phyloP scores from a whole-genome alignment of 495 filamentous ascomycete genomes.

The Friedmanniomyces simplex region DNA sequence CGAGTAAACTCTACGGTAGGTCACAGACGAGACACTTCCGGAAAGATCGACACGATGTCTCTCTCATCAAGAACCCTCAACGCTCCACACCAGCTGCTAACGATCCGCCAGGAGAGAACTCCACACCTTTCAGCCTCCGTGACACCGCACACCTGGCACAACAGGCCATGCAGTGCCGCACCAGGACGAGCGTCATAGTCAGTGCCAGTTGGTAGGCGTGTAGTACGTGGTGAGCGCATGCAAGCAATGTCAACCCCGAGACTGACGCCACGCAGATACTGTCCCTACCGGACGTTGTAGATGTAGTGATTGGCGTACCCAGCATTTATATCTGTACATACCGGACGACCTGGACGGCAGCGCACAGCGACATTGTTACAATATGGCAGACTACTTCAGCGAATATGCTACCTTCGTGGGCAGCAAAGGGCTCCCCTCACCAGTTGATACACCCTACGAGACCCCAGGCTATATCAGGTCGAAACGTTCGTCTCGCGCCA shows the following conservation, averaged over 20 bases:
- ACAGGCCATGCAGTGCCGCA: background rate
- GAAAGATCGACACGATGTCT: background rate
- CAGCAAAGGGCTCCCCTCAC: constrained; percentile 49
- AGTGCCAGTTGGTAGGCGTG: background rate
- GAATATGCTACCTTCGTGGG: constrained; percentile 27
- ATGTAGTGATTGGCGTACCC: background rate
- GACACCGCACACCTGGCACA: background rate
- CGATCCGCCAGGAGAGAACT: too few relatives aligned
- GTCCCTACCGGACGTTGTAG: background rate
- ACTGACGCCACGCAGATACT: background rate
- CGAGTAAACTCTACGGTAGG: too few relatives aligned
- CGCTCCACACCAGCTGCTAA: background rate
- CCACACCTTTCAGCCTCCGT: background rate
- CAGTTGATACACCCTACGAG: constrained; percentile 55
- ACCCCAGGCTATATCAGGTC: constrained; percentile 45
- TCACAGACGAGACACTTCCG: background rate
- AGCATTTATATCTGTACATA: background rate
- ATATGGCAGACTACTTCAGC: constrained; percentile 29
- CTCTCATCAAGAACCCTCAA: background rate
- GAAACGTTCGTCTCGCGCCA: constrained; percentile 42
- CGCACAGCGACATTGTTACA: background rate
- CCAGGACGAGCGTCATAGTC: background rate
- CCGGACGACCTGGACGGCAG: background rate
- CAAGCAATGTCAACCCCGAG: background rate
- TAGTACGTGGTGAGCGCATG: background rate